Conservation (phyloP, 2,329 filamentous ascomycete genomes). For the Calonectria hawksworthii region DNA sequence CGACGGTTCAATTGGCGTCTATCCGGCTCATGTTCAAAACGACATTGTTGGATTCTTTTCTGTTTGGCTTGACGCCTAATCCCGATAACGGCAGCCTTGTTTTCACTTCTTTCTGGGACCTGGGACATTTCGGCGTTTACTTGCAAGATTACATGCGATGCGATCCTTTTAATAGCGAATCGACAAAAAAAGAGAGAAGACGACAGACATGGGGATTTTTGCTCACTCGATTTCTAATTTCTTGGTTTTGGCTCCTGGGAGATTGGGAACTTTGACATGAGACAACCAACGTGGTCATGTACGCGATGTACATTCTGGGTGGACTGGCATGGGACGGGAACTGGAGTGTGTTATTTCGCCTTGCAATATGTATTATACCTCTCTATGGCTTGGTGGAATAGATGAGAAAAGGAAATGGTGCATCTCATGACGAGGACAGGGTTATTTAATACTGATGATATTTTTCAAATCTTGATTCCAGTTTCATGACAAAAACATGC, state of each 20-base stretch:
- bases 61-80: not conserved
- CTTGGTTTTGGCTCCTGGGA: conserved; percentile 6
- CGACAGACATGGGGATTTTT: not conserved
- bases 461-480: not conserved
- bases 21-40: not conserved
- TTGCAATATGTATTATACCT: conserved; percentile 27
- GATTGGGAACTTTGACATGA: conserved; percentile 1
- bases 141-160: not conserved
- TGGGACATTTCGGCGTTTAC: conserved; percentile 1
- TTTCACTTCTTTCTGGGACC: not conserved
- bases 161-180: conserved; percentile 7
- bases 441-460: conserved; percentile 16
- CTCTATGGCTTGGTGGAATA: conserved; percentile 13
- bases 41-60: not conserved
- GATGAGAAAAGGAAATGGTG: conserved; percentile 7
- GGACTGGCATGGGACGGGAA: not conserved
- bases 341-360: conserved; percentile 7
- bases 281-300: conserved; percentile 1
- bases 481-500: not conserved
- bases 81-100: not conserved
- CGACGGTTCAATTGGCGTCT: not conserved
- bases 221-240: not conserved
- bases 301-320: conserved; percentile 7
- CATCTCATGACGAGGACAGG: not conserved
- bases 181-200: not conserved